Evolutionary conservation across 2,329 filamentous ascomycete species (phyloP).

Genomic region (Ceratocystis cubensis): DNA sequence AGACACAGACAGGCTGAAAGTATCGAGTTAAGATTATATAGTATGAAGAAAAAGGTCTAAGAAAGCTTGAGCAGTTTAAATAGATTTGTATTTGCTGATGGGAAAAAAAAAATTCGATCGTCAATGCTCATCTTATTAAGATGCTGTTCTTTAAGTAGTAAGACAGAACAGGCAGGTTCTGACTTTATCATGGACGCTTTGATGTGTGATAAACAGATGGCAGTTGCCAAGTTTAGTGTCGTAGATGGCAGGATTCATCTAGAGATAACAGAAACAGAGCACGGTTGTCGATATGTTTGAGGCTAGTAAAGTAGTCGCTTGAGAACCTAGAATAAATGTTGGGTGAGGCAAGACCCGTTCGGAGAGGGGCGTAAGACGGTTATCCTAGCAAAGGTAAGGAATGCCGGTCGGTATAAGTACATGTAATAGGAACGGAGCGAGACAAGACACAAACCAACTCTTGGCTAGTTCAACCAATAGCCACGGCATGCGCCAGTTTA

Average conservation of each 20-base stretch:
- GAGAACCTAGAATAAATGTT: neutral
- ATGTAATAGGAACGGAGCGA: too few relatives aligned
- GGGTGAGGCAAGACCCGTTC: neutral
- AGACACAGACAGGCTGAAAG: too few relatives aligned
- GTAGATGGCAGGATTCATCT: neutral
- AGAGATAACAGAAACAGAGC: conserved; percentile 1
- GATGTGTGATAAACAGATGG: neutral
- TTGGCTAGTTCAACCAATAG: too few relatives aligned
- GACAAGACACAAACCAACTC: too few relatives aligned
- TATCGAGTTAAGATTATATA: neutral
- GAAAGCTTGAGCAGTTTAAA: neutral
- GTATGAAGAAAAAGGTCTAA: neutral
- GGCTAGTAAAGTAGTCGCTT: neutral
- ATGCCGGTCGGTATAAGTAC: too few relatives aligned
- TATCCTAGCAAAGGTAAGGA: too few relatives aligned
- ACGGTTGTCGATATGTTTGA: neutral
- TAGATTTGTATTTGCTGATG: neutral
- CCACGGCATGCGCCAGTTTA: too few relatives aligned
- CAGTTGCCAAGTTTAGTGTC: neutral
- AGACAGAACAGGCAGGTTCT: neutral
- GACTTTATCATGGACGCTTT: neutral
- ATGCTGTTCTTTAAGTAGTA: neutral
- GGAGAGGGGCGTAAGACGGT: too few relatives aligned
- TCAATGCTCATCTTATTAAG: neutral
- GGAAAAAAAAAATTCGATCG: neutral